Conservation (phyloP, 257 asterid genomes). For the Ophiorrhiza pumila region DNA sequence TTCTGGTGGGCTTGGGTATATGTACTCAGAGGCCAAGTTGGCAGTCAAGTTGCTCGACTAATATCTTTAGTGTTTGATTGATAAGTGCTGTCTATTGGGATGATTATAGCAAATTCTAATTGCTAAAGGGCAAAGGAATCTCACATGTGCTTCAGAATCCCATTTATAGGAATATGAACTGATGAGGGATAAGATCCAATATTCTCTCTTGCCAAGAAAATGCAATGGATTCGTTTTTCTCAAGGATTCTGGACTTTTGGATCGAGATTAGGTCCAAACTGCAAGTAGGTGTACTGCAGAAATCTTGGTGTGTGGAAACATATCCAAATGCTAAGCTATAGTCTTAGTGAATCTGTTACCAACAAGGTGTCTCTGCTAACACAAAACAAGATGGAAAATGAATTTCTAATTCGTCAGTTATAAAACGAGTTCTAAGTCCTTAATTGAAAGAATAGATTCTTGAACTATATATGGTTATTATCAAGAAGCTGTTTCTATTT, state of each 20-base stretch:
- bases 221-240: background rate
- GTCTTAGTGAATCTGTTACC: background rate
- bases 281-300: background rate
- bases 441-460: background rate
- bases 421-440: background rate
- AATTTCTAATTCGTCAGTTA: background rate
- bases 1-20: background rate
- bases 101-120: background rate
- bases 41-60: background rate
- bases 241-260: background rate
- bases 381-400: background rate
- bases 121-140: background rate
- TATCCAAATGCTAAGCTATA: background rate
- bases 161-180: background rate
- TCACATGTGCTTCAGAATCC: background rate
- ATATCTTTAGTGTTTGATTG: background rate
- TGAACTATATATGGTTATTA: background rate
- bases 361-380: background rate
- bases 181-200: background rate
- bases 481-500: background rate
- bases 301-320: background rate
- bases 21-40: background rate
- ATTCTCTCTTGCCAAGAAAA: background rate
- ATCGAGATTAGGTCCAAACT: background rate
- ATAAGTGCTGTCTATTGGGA: background rate